phyloP scores from a whole-genome alignment of 257 asterid genomes.

The Verbena officinalis region DNA sequence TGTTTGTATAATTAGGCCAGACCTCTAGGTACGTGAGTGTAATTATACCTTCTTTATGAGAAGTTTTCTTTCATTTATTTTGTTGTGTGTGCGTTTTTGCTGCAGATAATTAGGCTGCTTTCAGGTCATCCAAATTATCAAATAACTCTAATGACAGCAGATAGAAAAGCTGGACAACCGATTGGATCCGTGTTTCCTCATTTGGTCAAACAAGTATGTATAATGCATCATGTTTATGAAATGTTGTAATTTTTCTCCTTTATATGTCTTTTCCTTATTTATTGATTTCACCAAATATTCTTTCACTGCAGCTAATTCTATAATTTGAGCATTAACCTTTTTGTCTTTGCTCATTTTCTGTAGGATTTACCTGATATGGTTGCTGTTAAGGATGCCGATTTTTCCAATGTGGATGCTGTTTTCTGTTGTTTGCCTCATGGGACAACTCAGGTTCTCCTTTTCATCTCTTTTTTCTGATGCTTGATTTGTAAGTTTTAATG shows the following conservation, averaged over 20 bases:
- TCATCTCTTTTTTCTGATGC: neutral
- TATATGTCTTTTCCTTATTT: neutral
- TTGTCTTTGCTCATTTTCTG: neutral
- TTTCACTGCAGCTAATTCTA: neutral
- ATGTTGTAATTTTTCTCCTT: neutral
- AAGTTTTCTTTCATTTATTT: too few relatives aligned
- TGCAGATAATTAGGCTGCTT: constrained; percentile 83
- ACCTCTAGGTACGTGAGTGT: neutral
- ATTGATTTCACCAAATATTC: neutral
- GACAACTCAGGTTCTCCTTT: constrained; percentile 76
- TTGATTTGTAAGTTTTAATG: neutral
- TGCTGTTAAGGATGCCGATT: constrained; percentile 89
- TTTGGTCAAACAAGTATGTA: constrained; percentile 65
- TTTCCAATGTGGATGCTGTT: constrained; percentile 82
- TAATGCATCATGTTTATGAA: neutral
- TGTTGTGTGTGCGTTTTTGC: constrained; percentile 12
- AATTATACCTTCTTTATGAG: too few relatives aligned
- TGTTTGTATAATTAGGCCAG: too few relatives aligned
- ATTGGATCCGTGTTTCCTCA: constrained; percentile 92
- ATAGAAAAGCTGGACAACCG: constrained; percentile 94
- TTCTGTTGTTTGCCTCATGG: constrained; percentile 99
- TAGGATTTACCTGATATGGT: constrained; percentile 88
- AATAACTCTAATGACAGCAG: constrained; percentile 88
- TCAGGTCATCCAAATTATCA: constrained; percentile 71
- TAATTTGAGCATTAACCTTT: neutral